Conservation (phyloP, 371 early-diverging fungal species). For the Apophysomyces trapeziformis region DNA sequence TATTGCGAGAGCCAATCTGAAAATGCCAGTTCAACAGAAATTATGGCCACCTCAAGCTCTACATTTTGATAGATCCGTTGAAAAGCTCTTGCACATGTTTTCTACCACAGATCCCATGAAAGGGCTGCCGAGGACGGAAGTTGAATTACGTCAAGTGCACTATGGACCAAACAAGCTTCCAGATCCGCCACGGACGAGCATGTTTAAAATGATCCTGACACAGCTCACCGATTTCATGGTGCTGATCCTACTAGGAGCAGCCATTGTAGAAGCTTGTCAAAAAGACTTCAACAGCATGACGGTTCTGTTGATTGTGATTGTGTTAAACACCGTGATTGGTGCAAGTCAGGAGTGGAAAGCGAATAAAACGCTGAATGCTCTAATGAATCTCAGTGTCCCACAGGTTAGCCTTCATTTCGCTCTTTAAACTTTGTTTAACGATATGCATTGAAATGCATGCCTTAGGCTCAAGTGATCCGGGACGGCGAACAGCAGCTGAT, state of each 20-base stretch:
- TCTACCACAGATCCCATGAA: constrained; percentile 64
- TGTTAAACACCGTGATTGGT: constrained; percentile 85
- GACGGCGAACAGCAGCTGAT: constrained; percentile 74
- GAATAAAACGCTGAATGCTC: constrained; percentile 88
- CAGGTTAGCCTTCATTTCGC: constrained; percentile 44
- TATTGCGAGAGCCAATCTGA: constrained; percentile 26
- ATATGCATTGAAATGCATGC: constrained; percentile 37
- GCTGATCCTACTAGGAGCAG: constrained; percentile 68
- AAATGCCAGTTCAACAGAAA: constrained; percentile 28
- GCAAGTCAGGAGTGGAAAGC: constrained; percentile 93
- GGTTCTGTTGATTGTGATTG: constrained; percentile 84
- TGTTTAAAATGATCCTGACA: constrained; percentile 77
- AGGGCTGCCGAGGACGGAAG: constrained; percentile 66
- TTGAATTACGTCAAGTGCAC: constrained; percentile 65
- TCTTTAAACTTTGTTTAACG: background rate
- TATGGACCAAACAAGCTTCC: constrained; percentile 87
- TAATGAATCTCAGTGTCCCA: constrained; percentile 85
- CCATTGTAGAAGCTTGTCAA: constrained; percentile 79
- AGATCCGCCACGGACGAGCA: constrained; percentile 76
- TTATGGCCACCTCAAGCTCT: constrained; percentile 65
- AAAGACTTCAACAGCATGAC: constrained; percentile 76
- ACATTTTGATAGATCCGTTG: constrained; percentile 85
- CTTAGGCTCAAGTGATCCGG: constrained; percentile 81
- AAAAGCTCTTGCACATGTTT: constrained; percentile 84
- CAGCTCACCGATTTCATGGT: constrained; percentile 95